These are phyloP conservation scores for Boletus bicolor DNA, from an alignment of 768 basidiomycete species.

Conservation along the genomic window DNA sequence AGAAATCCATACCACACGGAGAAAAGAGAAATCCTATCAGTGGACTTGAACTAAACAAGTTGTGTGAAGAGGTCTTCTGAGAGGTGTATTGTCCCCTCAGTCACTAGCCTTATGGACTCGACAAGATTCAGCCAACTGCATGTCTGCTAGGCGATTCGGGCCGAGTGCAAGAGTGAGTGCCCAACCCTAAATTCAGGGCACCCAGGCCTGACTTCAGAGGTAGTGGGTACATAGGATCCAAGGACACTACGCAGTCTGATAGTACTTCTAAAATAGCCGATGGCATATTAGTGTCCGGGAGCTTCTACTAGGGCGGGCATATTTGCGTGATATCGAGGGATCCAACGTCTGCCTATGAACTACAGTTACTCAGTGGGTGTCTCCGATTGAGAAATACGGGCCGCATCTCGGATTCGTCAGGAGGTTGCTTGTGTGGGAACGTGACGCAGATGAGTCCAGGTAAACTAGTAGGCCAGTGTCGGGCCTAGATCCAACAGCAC, in stretches of 20 bases:
- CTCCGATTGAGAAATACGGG: not conserved
- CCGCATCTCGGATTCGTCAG: not conserved
- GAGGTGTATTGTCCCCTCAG: not conserved
- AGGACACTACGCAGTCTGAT: not conserved
- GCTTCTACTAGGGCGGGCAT: not conserved
- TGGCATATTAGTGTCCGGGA: not conserved
- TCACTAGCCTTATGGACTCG: too few relatives aligned
- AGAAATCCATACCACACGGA: not conserved
- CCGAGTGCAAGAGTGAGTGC: not conserved
- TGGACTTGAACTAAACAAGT: not conserved
- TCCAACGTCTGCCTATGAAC: not conserved
- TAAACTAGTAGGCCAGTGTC: not conserved
- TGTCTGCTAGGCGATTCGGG: not conserved
- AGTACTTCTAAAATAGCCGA: not conserved
- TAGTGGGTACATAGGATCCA: too few relatives aligned
- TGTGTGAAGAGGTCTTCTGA: not conserved
- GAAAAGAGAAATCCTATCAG: not conserved
- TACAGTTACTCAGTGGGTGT: not conserved
- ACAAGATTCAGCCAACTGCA: not conserved
- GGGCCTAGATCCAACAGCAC: not conserved
- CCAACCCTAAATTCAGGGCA: not conserved
- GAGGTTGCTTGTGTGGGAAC: not conserved
- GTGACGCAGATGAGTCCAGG: not conserved
- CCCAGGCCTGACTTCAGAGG: too few relatives aligned
- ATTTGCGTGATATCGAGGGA: not conserved